Evolutionary conservation across 1,284 basidiomycete species (phyloP), one percentile per base, ranked within the genome.

Genomic region (Trichosporon sp.): DNA sequence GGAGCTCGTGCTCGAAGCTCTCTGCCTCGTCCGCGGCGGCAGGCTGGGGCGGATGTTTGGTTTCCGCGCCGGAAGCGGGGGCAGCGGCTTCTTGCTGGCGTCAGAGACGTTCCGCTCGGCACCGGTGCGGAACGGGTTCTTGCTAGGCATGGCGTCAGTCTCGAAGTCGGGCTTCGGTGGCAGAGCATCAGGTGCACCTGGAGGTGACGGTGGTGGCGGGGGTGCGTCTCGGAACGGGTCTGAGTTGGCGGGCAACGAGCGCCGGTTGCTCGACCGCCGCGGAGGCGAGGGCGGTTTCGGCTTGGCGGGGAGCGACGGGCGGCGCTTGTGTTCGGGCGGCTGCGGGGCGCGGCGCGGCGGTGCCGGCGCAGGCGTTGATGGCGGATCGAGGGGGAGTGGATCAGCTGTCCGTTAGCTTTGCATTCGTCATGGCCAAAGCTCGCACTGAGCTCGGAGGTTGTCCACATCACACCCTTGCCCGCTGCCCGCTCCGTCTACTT

Each of bases 11-110:
- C 59, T 63, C 8, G 59, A 63, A 14, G 59, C 59, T 5, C 59
- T 32, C 59, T 63, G 59, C 10, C 59, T 8, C 7, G 32, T 14
- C 14, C 65, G 51, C 1, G 68, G 65, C 12, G 72, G 64, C 1
- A 64, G 61, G 3, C 67, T 48, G 1, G 75, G 66, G 0, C 70
- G 59, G 7, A 74, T 35, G 32, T 69, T 70, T 1, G 71, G 69
- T 54, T 75, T 74, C 26, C 74, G 71, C 0, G 76, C 73, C 2
- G 74, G 76, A 3, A 75, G 68, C 0, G 74, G 74, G 6, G 74
- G 74, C 0, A 70, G 69, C 11, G 37, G 37, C 21, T 63, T 26
- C 19, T 56, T 59, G 12, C 38, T 40, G 2, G 2, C 38, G 11
- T 67, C 48, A 4, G 37, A 19, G 4, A 35, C 48, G 5, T 19